phyloP scores from a whole-genome alignment of 768 basidiomycete species.

The Galerina marginata region DNA sequence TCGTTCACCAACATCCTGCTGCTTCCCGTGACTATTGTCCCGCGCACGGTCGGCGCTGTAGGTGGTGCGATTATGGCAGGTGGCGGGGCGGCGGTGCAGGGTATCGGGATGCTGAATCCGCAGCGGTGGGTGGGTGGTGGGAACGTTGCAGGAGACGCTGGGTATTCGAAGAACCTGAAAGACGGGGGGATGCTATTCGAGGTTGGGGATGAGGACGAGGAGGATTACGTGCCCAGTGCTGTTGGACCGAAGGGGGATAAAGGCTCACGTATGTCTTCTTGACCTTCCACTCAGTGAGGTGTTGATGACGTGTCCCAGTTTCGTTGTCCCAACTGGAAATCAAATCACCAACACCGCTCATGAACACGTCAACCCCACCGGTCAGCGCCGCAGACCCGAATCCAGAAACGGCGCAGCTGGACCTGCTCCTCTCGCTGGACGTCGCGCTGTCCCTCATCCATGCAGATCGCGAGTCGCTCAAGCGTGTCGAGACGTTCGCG shows the following conservation, averaged over 20 bases:
- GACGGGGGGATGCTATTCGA: constrained; percentile 54
- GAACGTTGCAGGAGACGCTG: constrained; percentile 18
- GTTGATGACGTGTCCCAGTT: background rate
- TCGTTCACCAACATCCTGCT: constrained; percentile 91
- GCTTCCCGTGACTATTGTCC: constrained; percentile 95
- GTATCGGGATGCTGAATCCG: constrained; percentile 89
- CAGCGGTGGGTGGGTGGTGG: constrained; percentile 74
- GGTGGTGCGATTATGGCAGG: constrained; percentile 74
- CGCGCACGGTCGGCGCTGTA: constrained; percentile 74
- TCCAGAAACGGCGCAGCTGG: constrained; percentile 54
- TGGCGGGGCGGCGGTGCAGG: constrained; percentile 78
- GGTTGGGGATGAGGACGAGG: constrained; percentile 43
- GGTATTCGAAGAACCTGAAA: constrained; percentile 44
- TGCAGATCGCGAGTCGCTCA: constrained; percentile 87
- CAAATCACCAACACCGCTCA: constrained; percentile 22
- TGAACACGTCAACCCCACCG: background rate
- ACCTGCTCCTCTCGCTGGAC: constrained; percentile 91
- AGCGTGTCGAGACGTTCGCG: constrained; percentile 90
- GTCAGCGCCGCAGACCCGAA: background rate
- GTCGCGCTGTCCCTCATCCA: constrained; percentile 92
- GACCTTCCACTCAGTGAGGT: background rate
- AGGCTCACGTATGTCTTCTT: constrained; percentile 13
- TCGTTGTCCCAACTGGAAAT: constrained; percentile 17
- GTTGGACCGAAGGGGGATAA: background rate
- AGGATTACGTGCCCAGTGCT: constrained; percentile 15